phyloP scores from a whole-genome alignment of 768 basidiomycete species.

The Tremella mesenterica region DNA sequence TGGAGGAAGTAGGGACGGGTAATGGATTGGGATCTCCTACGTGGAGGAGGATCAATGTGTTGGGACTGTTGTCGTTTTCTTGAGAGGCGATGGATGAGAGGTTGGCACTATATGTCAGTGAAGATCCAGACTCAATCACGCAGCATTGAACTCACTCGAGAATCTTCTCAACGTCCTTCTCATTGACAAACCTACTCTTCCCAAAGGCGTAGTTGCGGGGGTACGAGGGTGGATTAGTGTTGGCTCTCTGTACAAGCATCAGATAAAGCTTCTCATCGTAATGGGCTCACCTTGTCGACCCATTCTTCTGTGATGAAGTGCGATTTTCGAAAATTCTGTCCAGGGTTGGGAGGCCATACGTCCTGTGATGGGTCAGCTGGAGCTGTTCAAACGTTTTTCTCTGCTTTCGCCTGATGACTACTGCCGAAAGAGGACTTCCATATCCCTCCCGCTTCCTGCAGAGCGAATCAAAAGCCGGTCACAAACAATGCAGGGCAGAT shows the following conservation, averaged over 20 bases:
- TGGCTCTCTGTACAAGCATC: slow-evolving; percentile 35
- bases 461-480: no score
- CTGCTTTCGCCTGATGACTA: no score
- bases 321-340: slow-evolving; percentile 42
- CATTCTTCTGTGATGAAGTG: slow-evolving; percentile 42
- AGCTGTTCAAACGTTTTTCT: neutral
- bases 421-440: no score
- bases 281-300: slow-evolving; percentile 44
- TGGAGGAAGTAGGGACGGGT: slow-evolving; percentile 28
- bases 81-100: slow-evolving; percentile 37
- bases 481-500: no score
- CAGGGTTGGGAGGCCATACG: slow-evolving; percentile 41
- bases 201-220: slow-evolving; percentile 41
- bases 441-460: no score
- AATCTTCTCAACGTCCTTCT: slow-evolving; percentile 35
- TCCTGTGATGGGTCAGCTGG: slow-evolving; percentile 13
- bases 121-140: neutral
- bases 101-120: slow-evolving; percentile 27
- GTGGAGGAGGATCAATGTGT: slow-evolving; percentile 38
- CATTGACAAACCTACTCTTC: slow-evolving; percentile 32
- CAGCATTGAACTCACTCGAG: slow-evolving; percentile 28
- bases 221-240: slow-evolving; percentile 34
- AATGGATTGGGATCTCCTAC: slow-evolving; percentile 30
- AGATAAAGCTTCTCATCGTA: no score
- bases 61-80: slow-evolving; percentile 33